Conservation (phyloP, 2,329 filamentous ascomycete species). For the Aspergillus pseudoglaucus region DNA sequence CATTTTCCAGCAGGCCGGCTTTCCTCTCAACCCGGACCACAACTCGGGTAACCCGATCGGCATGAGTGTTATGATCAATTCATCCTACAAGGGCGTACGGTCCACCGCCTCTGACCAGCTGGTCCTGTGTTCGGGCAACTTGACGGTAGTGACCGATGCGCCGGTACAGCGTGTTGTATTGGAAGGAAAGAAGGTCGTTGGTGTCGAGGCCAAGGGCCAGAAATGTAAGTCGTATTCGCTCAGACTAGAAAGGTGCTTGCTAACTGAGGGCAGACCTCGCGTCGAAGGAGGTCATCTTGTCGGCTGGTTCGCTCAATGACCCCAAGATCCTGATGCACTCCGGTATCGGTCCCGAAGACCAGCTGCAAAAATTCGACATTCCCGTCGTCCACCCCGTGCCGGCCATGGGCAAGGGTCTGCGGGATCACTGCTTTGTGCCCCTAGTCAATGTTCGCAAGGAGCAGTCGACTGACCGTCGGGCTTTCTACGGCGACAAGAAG, state of each 20-base stretch:
- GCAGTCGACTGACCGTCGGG: background rate
- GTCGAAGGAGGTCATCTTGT: slow-evolving; percentile 36
- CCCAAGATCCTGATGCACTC: slow-evolving; percentile 44
- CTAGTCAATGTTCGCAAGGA: background rate
- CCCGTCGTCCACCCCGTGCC: slow-evolving; percentile 34
- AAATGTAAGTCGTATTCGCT: slow-evolving; percentile 27
- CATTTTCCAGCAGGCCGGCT: slow-evolving; percentile 44
- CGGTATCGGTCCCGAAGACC: slow-evolving; percentile 40
- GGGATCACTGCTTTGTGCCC: background rate
- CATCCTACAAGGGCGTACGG: slow-evolving; percentile 42
- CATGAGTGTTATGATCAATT: slow-evolving; percentile 47
- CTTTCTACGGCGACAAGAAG: background rate
- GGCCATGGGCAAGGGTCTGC: slow-evolving; percentile 36
- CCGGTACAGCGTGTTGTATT: slow-evolving; percentile 45
- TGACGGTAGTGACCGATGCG: slow-evolving; percentile 47
- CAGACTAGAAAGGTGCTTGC: background rate
- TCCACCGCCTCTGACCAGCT: slow-evolving; percentile 50
- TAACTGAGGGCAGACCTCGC: slow-evolving; percentile 19
- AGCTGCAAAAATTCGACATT: slow-evolving; percentile 39
- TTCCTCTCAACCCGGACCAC: slow-evolving; percentile 48
- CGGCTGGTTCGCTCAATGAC: slow-evolving; percentile 32
- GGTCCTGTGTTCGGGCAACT: slow-evolving; percentile 39
- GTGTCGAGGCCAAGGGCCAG: slow-evolving; percentile 39
- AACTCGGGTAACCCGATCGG: slow-evolving; percentile 56
- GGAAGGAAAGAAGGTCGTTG: slow-evolving; percentile 40